phyloP scores from a whole-genome alignment of 768 basidiomycete genomes.

The Serendipita sp. region DNA sequence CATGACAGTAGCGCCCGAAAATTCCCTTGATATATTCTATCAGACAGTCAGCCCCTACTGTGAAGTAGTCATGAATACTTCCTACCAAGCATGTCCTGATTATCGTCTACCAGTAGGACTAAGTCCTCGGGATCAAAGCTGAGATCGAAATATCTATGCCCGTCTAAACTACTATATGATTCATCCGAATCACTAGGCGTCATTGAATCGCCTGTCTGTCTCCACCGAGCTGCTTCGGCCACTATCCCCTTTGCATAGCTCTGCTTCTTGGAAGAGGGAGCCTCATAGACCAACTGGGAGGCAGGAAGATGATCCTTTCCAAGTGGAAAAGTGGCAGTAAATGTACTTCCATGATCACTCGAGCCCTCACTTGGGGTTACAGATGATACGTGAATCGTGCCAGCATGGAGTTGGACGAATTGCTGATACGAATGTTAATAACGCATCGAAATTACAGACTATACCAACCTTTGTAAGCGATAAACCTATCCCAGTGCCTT shows the following conservation, averaged over 20 bases:
- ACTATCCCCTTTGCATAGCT: conserved; percentile 22
- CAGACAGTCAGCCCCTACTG: not conserved
- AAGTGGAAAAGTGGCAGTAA: conserved; percentile 21
- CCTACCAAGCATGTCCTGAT: conserved; percentile 16
- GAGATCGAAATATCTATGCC: conserved; percentile 12
- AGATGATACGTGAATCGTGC: conserved; percentile 20
- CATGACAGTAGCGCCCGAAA: conserved; percentile 20
- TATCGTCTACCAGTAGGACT: conserved; percentile 22
- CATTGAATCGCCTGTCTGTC: conserved; percentile 12
- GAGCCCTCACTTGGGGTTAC: conserved; percentile 16
- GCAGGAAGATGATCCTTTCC: conserved; percentile 21
- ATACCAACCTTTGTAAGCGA: conserved; percentile 19
- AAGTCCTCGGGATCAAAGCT: conserved; percentile 16
- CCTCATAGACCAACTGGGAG: conserved; percentile 16
- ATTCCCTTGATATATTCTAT: conserved; percentile 19
- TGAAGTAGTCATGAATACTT: not conserved
- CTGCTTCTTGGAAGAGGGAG: conserved; percentile 10
- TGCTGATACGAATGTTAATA: conserved; percentile 15
- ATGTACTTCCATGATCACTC: conserved; percentile 22
- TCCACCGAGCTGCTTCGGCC: conserved; percentile 26
- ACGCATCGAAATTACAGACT: not conserved
- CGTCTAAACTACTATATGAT: conserved; percentile 3
- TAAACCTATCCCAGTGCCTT: conserved; percentile 24
- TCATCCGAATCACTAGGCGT: conserved; percentile 11
- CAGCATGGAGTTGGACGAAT: conserved; percentile 24